Base-by-base conservation (phyloP, 2,329 filamentous ascomycete genomes). In the Monilinia fructicola region DNA sequence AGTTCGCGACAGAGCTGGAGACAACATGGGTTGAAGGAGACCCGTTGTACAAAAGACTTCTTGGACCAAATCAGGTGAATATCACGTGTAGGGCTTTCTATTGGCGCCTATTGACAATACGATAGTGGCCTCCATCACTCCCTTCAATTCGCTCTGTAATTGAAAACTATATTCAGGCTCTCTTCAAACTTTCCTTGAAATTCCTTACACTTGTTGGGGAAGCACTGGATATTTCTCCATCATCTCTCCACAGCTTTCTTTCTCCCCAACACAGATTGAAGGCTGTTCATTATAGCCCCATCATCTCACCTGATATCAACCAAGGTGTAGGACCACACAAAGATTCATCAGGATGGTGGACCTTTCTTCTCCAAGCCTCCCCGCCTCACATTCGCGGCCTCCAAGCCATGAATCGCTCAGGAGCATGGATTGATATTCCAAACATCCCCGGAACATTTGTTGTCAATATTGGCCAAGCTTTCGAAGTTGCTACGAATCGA, bases 271-370 rank as follows among this genome's bases (percentile, higher is more conserved):
- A 66, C 26, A 55, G 64, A n/a, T 28, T 66, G 10, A 66, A 61
- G 26, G 23, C 61, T 3, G 38, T 66, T 26, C 64, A 61, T 54
- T 66, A 66, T 46, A 61, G 35, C 31, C 64, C 64, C 3, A 23
- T 28, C 1, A 44, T 26, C 48, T 61, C 54, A 42, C n/a, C 44
- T 23, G 42, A 44, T 23, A 46, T 61, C 4, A 44, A 44, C 44
- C 64, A 66, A 54, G 64, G 64, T n/a, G 64, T 61, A 11, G 64
- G 64, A 2, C 55, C 64, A 4, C 55, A 66, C 16, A 66, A 61
- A 61, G 64, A 66, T 46, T 66, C 64, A 38, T 66, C 64, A 18
- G 64, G 64, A 60, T 61, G 55, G 64, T 66, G 46, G 64, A 66
- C 64, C 2, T 66, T 66, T 6, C 55, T 66, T 10, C 55, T 66